phyloP scores from a whole-genome alignment of 768 basidiomycete genomes.

The Saitozyma sp. region DNA sequence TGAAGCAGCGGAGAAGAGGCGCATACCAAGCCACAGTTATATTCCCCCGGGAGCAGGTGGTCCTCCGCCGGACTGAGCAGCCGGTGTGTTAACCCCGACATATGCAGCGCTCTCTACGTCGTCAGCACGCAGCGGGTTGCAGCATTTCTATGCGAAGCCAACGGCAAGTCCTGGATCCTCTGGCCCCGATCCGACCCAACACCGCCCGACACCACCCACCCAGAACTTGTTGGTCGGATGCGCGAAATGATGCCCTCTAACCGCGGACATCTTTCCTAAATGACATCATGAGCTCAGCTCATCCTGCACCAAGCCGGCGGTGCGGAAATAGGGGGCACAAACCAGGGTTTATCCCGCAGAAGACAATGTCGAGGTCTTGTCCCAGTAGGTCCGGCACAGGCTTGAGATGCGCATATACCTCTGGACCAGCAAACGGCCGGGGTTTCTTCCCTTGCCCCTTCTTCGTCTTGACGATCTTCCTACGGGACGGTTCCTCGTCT shows the following conservation, averaged over 20 bases:
- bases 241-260: conserved; percentile 74
- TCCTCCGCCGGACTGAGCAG: conserved; percentile 64
- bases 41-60: conserved; percentile 61
- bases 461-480: too few relatives aligned
- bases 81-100: conserved; percentile 63
- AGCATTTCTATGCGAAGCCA: too few relatives aligned
- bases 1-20: neutral
- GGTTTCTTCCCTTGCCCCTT: conserved; percentile 27
- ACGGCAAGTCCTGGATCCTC: too few relatives aligned
- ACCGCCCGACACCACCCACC: conserved; percentile 42
- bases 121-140: neutral
- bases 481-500: neutral
- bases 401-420: conserved; percentile 60
- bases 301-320: neutral
- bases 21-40: conserved; percentile 68
- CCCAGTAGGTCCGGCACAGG: conserved; percentile 61
- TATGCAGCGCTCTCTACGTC: conserved; percentile 60
- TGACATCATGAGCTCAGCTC: neutral
- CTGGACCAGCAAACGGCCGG: conserved; percentile 59
- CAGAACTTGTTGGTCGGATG: conserved; percentile 82
- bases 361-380: conserved; percentile 57
- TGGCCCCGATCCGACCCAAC: neutral
- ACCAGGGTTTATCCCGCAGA: conserved; percentile 19
- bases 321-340: neutral
- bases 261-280: conserved; percentile 66